Conservation (phyloP, 768 basidiomycete species). For the Tulasnella sp. region DNA sequence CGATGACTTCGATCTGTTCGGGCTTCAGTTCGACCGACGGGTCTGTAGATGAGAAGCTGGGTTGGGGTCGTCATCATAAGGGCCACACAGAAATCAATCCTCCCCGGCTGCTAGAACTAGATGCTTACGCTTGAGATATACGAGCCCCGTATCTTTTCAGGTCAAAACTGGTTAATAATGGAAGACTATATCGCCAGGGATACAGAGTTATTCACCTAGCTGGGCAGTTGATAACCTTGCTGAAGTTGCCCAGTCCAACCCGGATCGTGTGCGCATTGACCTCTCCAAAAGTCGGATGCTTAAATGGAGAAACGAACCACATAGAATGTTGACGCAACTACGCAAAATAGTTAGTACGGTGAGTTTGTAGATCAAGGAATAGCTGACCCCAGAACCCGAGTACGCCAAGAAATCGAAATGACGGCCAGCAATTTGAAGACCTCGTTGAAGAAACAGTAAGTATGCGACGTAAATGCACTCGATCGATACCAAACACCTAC, state of each 20-base stretch:
- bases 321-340: constrained; percentile 27
- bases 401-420: constrained; percentile 27
- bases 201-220: constrained; percentile 46
- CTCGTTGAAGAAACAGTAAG: background rate
- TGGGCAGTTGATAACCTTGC: constrained; percentile 48
- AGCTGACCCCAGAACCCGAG: constrained; percentile 18
- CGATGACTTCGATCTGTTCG: constrained; percentile 59
- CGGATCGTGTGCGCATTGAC: constrained; percentile 61
- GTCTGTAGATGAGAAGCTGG: constrained; percentile 65
- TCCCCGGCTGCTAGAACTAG: background rate
- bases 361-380: background rate
- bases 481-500: background rate
- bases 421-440: constrained; percentile 22
- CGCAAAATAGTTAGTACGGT: constrained; percentile 54
- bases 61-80: background rate
- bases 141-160: constrained; percentile 58
- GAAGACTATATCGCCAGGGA: background rate
- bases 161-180: background rate
- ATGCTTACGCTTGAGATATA: constrained; percentile 63
- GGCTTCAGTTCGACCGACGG: constrained; percentile 56
- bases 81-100: background rate
- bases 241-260: constrained; percentile 61
- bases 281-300: constrained; percentile 36
- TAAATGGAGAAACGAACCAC: constrained; percentile 26
- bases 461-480: background rate